Base-by-base conservation (phyloP, 441 rosid genomes). In the Viola pubescens region DNA sequence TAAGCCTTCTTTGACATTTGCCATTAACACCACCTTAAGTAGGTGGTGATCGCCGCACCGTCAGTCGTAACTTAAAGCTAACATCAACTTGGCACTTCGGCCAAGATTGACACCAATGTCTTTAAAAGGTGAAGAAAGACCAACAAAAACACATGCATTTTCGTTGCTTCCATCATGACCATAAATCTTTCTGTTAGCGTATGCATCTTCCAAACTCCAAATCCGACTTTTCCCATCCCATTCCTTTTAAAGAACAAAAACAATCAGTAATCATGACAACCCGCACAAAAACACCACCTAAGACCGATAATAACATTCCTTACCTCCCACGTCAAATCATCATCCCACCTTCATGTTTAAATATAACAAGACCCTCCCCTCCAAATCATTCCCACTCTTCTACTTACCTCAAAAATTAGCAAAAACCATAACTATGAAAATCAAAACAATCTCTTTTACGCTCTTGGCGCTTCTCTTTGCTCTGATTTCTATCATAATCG, bases 281-380 rank as follows among this genome's bases (percentile, higher is more conserved):
- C 9, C 5, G 54, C 54, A 40, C 70, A 51, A 43, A 54, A 50
- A 48, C 43, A 42, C 43, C 54, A 6, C 42, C 37, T 16, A 42
- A 34, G 34, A 57, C 66, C 65, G 61, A 53, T 60, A 73, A 16
- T 60, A 26, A 26, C 74, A 51, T 76, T 69, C 8, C 85, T 78
- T 75, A n/a, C 71, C 76, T 74, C 80, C 75, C 75, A 77, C 75
- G 82, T 51, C 71, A 26, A 79, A 66, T 53, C 77, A 67, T 71
- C 64, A 41, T 48, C 67, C 16, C 38, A 64, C 1, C 56, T 5
- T 10, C 11, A 52, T 16, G 38, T 49, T 34, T 42, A 48, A 19
- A 14, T 48, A 46, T 11, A 58, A 52, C 4, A 8, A 43, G 3
- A 5, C 49, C 39, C 57, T 44, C 54, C 64, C 37, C 48, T 47